Evolutionary conservation across 805 yeast genomes (phyloP).

Genomic region (Monosporozyma yasuniensis): DNA sequence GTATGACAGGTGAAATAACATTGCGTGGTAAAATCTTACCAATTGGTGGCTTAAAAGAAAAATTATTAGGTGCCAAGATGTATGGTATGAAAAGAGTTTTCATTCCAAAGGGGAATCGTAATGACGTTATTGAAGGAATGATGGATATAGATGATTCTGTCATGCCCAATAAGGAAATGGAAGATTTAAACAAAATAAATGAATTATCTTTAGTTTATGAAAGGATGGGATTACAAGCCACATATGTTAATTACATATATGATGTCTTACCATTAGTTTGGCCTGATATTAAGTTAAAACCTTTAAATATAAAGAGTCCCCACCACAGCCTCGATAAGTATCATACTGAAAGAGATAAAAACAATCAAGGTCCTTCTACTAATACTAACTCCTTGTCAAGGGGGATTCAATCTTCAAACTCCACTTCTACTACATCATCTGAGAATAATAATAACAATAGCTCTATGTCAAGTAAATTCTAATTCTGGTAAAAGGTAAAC

Average conservation of each 20-base stretch:
- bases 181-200: background rate
- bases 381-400: too few relatives aligned
- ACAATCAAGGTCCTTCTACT: too few relatives aligned
- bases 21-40: constrained; percentile 74
- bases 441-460: background rate
- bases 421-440: too few relatives aligned
- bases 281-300: constrained; percentile 27
- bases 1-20: constrained; percentile 87
- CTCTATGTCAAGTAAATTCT: background rate
- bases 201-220: constrained; percentile 26
- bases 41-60: constrained; percentile 83
- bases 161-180: background rate
- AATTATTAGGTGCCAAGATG: constrained; percentile 87
- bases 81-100: constrained; percentile 81
- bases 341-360: too few relatives aligned
- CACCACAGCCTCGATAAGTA: too few relatives aligned
- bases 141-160: constrained; percentile 27
- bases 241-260: constrained; percentile 67
- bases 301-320: too few relatives aligned
- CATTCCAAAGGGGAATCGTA: constrained; percentile 84
- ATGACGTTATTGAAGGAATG: constrained; percentile 63
- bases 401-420: too few relatives aligned
- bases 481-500: too few relatives aligned
- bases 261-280: constrained; percentile 70
- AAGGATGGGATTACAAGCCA: constrained; percentile 50